A percentile compares a stretch with the other conserved stretches of the same genome.
Evolutionary conservation across 2,329 filamentous ascomycete species (phyloP).

Genomic region (Ascochyta clinopodiicola): DNA sequence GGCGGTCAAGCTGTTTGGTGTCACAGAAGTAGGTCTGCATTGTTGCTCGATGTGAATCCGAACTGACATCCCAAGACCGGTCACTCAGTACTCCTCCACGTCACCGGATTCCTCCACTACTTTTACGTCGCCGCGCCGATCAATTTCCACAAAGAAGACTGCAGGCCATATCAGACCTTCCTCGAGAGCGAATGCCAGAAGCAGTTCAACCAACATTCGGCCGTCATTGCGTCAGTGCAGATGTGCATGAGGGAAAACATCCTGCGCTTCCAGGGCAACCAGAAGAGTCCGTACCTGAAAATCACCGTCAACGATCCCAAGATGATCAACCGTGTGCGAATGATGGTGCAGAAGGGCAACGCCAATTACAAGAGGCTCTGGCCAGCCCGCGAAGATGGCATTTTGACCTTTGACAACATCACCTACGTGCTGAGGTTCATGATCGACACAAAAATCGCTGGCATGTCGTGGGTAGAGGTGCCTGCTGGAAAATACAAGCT

Average conservation of each 20-base stretch:
- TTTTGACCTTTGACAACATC: slow-evolving; percentile 94
- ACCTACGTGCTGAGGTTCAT: slow-evolving; percentile 96
- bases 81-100: slow-evolving; percentile 92
- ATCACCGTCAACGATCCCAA: slow-evolving; percentile 92
- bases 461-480: slow-evolving; percentile 97
- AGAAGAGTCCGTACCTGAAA: slow-evolving; percentile 89
- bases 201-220: slow-evolving; percentile 62
- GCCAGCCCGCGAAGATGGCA: slow-evolving; percentile 66
- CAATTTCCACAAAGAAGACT: slow-evolving; percentile 79
- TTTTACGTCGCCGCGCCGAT: slow-evolving; percentile 90
- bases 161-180: slow-evolving; percentile 77
- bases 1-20: slow-evolving; percentile 90
- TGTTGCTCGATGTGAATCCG: not conserved
- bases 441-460: slow-evolving; percentile 93
- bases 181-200: slow-evolving; percentile 78
- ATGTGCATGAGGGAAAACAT: slow-evolving; percentile 89
- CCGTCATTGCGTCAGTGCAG: slow-evolving; percentile 78
- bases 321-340: slow-evolving; percentile 77
- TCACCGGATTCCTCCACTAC: slow-evolving; percentile 95
- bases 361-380: slow-evolving; percentile 93
- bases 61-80: slow-evolving; percentile 59
- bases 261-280: slow-evolving; percentile 92
- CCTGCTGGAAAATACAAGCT: slow-evolving; percentile 76
- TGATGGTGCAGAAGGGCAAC: slow-evolving; percentile 73
- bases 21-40: slow-evolving; percentile 70